Evolutionary conservation across 108 stramenopile species (phyloP).

Genomic region (Nannochloropsis granulata): DNA sequence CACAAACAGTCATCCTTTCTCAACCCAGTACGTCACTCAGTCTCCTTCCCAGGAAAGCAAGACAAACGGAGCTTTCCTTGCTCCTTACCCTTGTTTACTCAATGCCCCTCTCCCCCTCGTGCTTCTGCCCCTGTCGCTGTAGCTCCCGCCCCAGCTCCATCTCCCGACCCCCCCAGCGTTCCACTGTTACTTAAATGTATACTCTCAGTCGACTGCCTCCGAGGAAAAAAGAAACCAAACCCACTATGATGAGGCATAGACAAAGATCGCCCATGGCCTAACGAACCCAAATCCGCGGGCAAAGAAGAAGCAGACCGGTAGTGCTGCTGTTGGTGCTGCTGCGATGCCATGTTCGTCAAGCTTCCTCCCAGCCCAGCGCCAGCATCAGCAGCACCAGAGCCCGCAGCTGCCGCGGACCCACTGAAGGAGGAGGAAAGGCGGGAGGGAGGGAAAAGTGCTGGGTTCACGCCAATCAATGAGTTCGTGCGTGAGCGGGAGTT

Average conservation of each 20-base stretch:
- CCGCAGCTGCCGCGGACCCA: neutral
- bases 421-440: neutral
- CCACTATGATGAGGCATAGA: neutral
- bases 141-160: too few relatives aligned
- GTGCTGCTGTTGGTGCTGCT: neutral
- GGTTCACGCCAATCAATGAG: neutral
- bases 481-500: neutral
- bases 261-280: neutral
- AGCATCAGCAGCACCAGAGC: neutral
- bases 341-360: neutral
- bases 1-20: too few relatives aligned
- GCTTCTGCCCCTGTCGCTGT: too few relatives aligned
- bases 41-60: too few relatives aligned
- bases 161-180: neutral
- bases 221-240: neutral
- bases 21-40: too few relatives aligned
- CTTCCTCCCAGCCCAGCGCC: neutral
- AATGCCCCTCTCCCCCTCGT: too few relatives aligned
- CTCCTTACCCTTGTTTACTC: too few relatives aligned
- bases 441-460: neutral
- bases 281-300: neutral
- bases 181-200: neutral
- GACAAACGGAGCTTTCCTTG: too few relatives aligned
- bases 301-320: neutral
- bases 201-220: neutral